Evolutionary conservation across 805 yeast species (phyloP), one percentile per base, ranked within the genome.

Genomic region (Ogataea thermomethanolica): DNA sequence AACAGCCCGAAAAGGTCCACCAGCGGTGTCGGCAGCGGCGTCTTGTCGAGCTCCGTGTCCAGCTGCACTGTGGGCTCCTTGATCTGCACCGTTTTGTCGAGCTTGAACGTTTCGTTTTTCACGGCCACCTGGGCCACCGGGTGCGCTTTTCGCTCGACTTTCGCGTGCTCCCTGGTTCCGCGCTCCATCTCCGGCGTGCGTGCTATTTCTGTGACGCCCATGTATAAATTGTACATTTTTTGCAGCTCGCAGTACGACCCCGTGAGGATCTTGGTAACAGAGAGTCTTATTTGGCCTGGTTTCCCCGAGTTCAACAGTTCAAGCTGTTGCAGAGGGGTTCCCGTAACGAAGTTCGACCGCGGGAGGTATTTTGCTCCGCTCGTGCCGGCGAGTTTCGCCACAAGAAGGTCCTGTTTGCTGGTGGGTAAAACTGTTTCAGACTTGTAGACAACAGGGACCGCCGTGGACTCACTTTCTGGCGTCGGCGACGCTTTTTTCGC

Each of bases 181-280:
- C 62, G 47, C 2, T 42, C 41, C 67, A 81, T 70, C 2, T 72
- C 68, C 3, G 45, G 49, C 4, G 71, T 72, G 9, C 9, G 24
- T n/a, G 41, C 35, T 15, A 59, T 58, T 24, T 50, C 55, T 2
- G 51, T 51, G 2, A 35, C 41, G 5, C 70, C 62, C 14, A 70
- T 62, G 49, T 74, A 83, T 0, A 78, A 54, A 17, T 70, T 67
- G 54, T 77, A 84, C 43, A 72, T 68, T 13, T 64, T 68, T 29
- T 78, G 62, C 33, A 84, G 60, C 57, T 84, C 91, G 64, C 93
- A 84, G 85, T 88, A 84, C 11, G 70, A 59, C 24, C 73, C 67
- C 0, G 82, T 74, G 8, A 81, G 59, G 7, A 84, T 55, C 39
- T 69, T 73, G 0, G 90, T 81, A 4, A 83, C 88, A 1, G 79